Base-by-base conservation (phyloP, 2,329 filamentous ascomycete genomes). In the Penicillium sp. region DNA sequence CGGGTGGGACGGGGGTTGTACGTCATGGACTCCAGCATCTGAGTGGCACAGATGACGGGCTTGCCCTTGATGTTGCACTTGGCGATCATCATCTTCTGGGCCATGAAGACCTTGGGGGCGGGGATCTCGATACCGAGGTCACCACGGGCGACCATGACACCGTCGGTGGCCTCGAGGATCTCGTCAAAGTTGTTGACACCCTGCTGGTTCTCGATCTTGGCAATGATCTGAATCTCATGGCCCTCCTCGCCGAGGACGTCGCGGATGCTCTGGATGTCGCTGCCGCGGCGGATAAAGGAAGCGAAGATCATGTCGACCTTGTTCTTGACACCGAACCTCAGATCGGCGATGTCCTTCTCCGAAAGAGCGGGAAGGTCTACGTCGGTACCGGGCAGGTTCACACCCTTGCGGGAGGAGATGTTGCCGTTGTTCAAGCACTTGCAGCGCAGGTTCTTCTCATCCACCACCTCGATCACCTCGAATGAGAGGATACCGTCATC, bases 1-100 rank as follows among this genome's bases (percentile, higher is more conserved):
- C 94, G 91, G 59, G 94, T 99, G 46, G 94, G 94, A 58, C 94
- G 90, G 63, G 94, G 94, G 82, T 99, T 99, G 84, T 96, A 96
- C 76, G 96, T 99, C 94, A 99, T 99, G 63, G 91, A 96, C 84
- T 99, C 94, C 64, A 99, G 85, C 94, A 99, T 99, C 82, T 99
- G 94, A 36, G 94, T 99, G 54, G 94, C 94, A 78, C 92, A 97
- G 74, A 99, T 96, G 74, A 92, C 92, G 63, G 94, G 94, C 84
- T 99, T 99, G 77, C 94, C 94, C 64, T 91, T 92, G 71, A 96
- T 86, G 82, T 99, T 99, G 86, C 94, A 99, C 87, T 97, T 97
- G 78, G 94, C 92, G 76, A 99, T 99, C 84, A 99, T 92, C 90
- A 99, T 99, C 88, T 99, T 99, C 83, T 99, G 94, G 51, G 94